phyloP scores from a whole-genome alignment of 2,329 filamentous ascomycete genomes.

The Chaetomiaceae sp. region DNA sequence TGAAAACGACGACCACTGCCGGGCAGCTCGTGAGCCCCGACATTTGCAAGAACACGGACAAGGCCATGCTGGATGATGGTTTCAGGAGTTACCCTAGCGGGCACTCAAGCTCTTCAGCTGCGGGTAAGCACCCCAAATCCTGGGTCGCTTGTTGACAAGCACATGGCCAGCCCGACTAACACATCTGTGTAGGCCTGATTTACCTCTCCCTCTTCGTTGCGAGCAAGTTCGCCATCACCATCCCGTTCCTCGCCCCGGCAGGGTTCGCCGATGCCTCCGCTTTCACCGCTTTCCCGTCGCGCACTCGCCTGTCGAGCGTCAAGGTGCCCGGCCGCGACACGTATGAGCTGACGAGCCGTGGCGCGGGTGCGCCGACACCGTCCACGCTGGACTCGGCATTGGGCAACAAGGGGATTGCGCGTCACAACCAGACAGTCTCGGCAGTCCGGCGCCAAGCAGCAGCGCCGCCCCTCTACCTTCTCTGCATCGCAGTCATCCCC shows the following conservation, averaged over 20 bases:
- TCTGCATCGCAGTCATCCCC: conserved; percentile 65
- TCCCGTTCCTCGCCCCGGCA: conserved; percentile 60
- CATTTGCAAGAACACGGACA: conserved; percentile 68
- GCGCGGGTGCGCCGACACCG: conserved; percentile 22
- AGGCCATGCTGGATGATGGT: conserved; percentile 63
- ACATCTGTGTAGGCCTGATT: conserved; percentile 61
- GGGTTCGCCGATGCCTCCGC: conserved; percentile 40
- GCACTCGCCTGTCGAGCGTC: conserved; percentile 48
- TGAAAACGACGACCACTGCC: conserved; percentile 46
- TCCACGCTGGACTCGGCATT: conserved; percentile 28
- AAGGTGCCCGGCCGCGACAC: conserved; percentile 34
- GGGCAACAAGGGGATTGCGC: conserved; percentile 29
- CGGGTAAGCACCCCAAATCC: conserved; percentile 55
- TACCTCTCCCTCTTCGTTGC: conserved; percentile 86
- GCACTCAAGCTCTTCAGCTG: conserved; percentile 41
- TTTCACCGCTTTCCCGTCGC: conserved; percentile 71
- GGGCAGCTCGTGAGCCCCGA: conserved; percentile 67
- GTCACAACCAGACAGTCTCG: conserved; percentile 37
- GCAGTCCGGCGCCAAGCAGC: conserved; percentile 68
- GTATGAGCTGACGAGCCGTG: conserved; percentile 28
- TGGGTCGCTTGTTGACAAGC: not conserved
- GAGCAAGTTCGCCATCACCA: conserved; percentile 70
- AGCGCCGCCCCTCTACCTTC: conserved; percentile 74
- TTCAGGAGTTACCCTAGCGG: conserved; percentile 82
- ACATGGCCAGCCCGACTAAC: not conserved